phyloP scores from a whole-genome alignment of 1,139 yeast genomes.

The Pichia sp. region DNA sequence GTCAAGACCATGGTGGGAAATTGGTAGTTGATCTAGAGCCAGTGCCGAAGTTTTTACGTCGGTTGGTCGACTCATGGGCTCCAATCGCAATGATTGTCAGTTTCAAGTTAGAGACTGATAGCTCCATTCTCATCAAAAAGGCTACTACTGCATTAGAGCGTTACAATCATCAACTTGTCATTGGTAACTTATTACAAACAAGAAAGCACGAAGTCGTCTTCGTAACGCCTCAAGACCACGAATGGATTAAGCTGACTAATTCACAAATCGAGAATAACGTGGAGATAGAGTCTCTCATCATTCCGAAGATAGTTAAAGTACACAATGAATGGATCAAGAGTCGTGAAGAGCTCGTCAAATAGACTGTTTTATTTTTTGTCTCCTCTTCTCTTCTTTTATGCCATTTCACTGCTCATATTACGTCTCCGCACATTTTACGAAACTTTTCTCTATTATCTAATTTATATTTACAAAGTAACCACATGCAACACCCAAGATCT shows the following conservation, averaged over 20 bases:
- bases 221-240: slow-evolving; percentile 46
- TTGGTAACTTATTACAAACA: slow-evolving; percentile 87
- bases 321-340: slow-evolving; percentile 57
- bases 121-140: slow-evolving; percentile 59
- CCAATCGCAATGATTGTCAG: slow-evolving; percentile 92
- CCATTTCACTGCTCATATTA: too few relatives aligned
- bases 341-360: slow-evolving; percentile 10
- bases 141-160: slow-evolving; percentile 72
- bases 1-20: slow-evolving; percentile 62
- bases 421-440: too few relatives aligned
- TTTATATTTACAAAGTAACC: too few relatives aligned
- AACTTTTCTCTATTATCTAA: too few relatives aligned
- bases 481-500: too few relatives aligned
- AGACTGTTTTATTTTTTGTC: background rate
- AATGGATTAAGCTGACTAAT: slow-evolving; percentile 48
- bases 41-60: slow-evolving; percentile 85
- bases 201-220: slow-evolving; percentile 85
- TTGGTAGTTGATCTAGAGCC: slow-evolving; percentile 84
- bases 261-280: slow-evolving; percentile 32
- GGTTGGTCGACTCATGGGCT: slow-evolving; percentile 92
- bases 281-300: slow-evolving; percentile 70
- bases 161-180: slow-evolving; percentile 88
- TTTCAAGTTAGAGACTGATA: slow-evolving; percentile 91
- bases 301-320: slow-evolving; percentile 61
- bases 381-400: too few relatives aligned